These are phyloP conservation scores for Penicillium pulvis DNA, from an alignment of 495 filamentous ascomycete species.

Conservation along the genomic window DNA sequence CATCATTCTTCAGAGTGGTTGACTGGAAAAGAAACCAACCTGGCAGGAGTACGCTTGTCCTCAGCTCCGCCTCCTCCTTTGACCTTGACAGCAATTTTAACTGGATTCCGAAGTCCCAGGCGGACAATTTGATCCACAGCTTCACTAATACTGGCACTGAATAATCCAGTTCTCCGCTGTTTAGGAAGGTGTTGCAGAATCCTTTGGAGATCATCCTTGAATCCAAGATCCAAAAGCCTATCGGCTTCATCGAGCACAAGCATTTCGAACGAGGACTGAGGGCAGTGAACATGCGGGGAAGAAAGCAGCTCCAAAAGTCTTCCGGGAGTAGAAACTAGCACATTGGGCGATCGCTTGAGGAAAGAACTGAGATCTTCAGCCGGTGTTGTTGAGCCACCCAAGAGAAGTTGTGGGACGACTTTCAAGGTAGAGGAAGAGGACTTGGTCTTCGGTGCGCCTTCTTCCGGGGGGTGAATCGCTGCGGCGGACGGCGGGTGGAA, in stretches of 20 bases:
- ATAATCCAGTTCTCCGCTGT: conserved; percentile 89
- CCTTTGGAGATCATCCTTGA: conserved; percentile 83
- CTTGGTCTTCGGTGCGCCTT: conserved; percentile 57
- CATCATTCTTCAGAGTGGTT: background rate
- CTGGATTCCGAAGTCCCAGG: conserved; percentile 89
- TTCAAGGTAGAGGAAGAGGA: conserved; percentile 52
- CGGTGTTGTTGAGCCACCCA: conserved; percentile 82
- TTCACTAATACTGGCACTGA: conserved; percentile 90
- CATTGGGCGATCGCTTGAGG: conserved; percentile 75
- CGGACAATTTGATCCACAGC: conserved; percentile 90
- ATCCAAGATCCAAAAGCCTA: conserved; percentile 89
- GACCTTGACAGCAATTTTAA: conserved; percentile 91
- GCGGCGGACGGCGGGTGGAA: conserved; percentile 82
- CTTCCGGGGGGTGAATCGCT: conserved; percentile 52
- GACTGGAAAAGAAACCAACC: conserved; percentile 29
- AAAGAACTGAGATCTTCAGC: conserved; percentile 84
- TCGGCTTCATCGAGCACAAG: conserved; percentile 95
- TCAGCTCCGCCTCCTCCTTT: conserved; percentile 72
- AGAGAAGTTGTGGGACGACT: conserved; percentile 81
- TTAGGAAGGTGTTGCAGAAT: conserved; percentile 87
- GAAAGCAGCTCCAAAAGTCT: conserved; percentile 85
- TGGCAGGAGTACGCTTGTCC: conserved; percentile 86
- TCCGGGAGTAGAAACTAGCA: conserved; percentile 87
- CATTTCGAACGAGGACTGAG: conserved; percentile 84
- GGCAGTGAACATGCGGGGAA: conserved; percentile 87